phyloP scores from a whole-genome alignment of 2,329 filamentous ascomycete genomes.

The Beauveria asiatica region DNA sequence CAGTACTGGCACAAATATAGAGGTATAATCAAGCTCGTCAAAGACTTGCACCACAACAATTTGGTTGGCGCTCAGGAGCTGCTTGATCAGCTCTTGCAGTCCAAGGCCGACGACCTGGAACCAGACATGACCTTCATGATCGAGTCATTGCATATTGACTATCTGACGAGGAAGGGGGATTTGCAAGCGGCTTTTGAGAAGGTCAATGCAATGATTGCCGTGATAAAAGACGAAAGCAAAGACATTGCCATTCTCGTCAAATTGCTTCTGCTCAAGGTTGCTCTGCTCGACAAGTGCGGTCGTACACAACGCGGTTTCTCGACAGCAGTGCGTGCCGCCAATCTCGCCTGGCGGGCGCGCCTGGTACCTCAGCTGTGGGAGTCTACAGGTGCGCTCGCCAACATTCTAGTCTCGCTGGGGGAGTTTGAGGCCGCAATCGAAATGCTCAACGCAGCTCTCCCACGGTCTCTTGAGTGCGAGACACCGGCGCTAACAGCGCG shows the following conservation, averaged over 20 bases:
- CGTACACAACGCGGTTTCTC: constrained; percentile 69
- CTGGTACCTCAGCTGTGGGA: constrained; percentile 66
- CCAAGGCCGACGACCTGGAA: constrained; percentile 40
- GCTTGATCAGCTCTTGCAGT: constrained; percentile 44
- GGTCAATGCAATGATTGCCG: constrained; percentile 35
- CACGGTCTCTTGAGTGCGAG: constrained; percentile 66
- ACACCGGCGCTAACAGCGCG: constrained; percentile 53
- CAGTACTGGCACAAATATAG: constrained; percentile 64
- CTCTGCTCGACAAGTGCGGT: constrained; percentile 58
- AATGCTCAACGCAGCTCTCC: constrained; percentile 61
- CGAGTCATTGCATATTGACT: constrained; percentile 45
- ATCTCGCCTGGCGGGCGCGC: constrained; percentile 60
- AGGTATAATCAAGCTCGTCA: constrained; percentile 56
- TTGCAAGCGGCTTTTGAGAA: constrained; percentile 39
- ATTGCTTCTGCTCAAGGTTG: constrained; percentile 64
- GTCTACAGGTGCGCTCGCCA: constrained; percentile 57
- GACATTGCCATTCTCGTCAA: constrained; percentile 59
- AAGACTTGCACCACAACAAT: constrained; percentile 49
- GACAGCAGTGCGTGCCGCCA: constrained; percentile 65
- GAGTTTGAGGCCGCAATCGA: constrained; percentile 61
- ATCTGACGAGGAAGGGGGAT: constrained; percentile 39
- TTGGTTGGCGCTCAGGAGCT: constrained; percentile 42
- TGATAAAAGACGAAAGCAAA: constrained; percentile 35
- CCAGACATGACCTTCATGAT: constrained; percentile 43
- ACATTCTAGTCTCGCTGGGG: constrained; percentile 58